phyloP scores from a whole-genome alignment of 495 filamentous ascomycete genomes.

The Aeminium ludgeri region DNA sequence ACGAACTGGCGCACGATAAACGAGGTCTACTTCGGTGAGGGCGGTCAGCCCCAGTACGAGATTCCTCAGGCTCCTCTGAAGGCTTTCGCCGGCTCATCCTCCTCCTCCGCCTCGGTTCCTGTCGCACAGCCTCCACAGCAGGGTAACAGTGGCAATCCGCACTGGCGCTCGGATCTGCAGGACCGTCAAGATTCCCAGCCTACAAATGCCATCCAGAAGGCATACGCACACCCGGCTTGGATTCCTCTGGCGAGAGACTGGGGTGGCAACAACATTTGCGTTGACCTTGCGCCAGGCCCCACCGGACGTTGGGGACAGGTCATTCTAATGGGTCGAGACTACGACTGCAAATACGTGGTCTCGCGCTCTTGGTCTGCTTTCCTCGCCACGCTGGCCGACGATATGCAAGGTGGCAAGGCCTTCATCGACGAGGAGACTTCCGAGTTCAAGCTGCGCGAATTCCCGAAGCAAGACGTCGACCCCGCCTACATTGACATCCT shows the following conservation, averaged over 20 bases:
- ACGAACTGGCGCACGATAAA: slow-evolving; percentile 90
- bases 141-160: slow-evolving; percentile 29
- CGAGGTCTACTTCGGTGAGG: slow-evolving; percentile 53
- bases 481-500: slow-evolving; percentile 91
- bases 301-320: slow-evolving; percentile 88
- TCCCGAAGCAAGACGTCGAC: slow-evolving; percentile 72
- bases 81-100: slow-evolving; percentile 46
- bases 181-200: slow-evolving; percentile 80
- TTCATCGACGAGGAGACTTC: slow-evolving; percentile 79
- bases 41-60: slow-evolving; percentile 15
- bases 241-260: slow-evolving; percentile 93
- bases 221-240: slow-evolving; percentile 89
- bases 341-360: slow-evolving; percentile 95
- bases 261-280: slow-evolving; percentile 92
- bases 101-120: slow-evolving; percentile 23
- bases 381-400: slow-evolving; percentile 73
- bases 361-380: slow-evolving; percentile 85
- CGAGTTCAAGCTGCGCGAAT: slow-evolving; percentile 82
- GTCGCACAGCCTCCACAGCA: slow-evolving; percentile 24
- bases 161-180: slow-evolving; percentile 75
- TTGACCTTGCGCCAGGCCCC: slow-evolving; percentile 86
- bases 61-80: slow-evolving; percentile 46
- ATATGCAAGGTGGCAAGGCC: slow-evolving; percentile 70
- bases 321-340: slow-evolving; percentile 92
- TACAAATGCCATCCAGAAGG: slow-evolving; percentile 69